Percentiles rank a stretch among this genome's conserved stretches.
phyloP scores from a whole-genome alignment of 164 flowering plant genomes.

The Stephania cephalantha region DNA sequence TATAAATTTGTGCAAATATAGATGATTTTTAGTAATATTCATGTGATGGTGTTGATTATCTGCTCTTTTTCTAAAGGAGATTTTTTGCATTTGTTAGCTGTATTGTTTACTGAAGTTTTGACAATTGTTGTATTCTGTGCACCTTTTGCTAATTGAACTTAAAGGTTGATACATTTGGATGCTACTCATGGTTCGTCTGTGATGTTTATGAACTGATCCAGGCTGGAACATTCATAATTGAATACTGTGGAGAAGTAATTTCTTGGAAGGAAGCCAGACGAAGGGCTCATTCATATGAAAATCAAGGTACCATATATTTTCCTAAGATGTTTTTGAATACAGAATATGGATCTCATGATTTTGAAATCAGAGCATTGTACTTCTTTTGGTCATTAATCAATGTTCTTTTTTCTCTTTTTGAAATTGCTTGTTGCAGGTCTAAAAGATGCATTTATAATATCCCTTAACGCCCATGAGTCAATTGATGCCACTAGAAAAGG shows the following conservation, averaged over 20 bases:
- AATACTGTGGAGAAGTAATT: slow-evolving; percentile 96
- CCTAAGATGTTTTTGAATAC: not conserved
- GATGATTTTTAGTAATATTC: not conserved
- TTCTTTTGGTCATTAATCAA: not conserved
- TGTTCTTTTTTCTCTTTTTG: slow-evolving; percentile 3
- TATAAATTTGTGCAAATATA: not conserved
- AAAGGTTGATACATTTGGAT: not conserved
- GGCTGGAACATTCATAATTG: slow-evolving; percentile 84
- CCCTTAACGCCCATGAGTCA: slow-evolving; percentile 60
- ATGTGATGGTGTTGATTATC: too few relatives aligned
- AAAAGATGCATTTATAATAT: slow-evolving; percentile 84
- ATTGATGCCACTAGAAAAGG: slow-evolving; percentile 96
- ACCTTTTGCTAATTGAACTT: not conserved
- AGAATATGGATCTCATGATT: not conserved
- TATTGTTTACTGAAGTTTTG: not conserved
- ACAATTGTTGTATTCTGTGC: not conserved
- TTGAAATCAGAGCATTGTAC: not conserved
- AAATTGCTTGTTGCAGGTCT: slow-evolving; percentile 53
- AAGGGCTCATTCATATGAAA: slow-evolving; percentile 75
- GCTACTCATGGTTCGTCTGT: not conserved
- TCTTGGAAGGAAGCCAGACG: slow-evolving; percentile 77
- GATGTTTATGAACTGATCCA: slow-evolving; percentile 18
- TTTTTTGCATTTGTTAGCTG: not conserved
- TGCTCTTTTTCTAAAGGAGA: not conserved
- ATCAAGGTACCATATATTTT: slow-evolving; percentile 41